Percentiles rank a stretch among this genome's conserved stretches.
Conservation (phyloP, 495 filamentous ascomycete species). For the Xylona heveae region DNA sequence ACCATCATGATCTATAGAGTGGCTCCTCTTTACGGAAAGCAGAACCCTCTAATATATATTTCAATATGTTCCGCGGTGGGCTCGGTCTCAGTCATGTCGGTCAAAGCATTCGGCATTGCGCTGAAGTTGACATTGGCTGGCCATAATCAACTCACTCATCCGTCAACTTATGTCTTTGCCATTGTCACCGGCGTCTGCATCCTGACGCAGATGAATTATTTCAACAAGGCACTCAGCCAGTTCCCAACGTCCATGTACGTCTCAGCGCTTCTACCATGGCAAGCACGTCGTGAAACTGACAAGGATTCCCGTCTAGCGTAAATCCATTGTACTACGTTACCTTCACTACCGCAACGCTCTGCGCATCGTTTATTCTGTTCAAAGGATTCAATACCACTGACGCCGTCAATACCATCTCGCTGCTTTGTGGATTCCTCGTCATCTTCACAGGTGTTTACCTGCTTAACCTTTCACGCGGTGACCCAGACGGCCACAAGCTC, state of each 20-base stretch:
- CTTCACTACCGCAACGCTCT: constrained; percentile 90
- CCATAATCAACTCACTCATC: constrained; percentile 82
- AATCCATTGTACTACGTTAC: constrained; percentile 98
- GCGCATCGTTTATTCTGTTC: constrained; percentile 95
- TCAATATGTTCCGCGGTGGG: constrained; percentile 95
- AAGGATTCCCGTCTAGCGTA: constrained; percentile 34
- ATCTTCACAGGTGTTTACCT: constrained; percentile 97
- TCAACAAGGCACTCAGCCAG: constrained; percentile 94
- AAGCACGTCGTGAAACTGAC: background rate
- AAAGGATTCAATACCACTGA: constrained; percentile 92
- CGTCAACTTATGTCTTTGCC: constrained; percentile 90
- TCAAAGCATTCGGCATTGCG: constrained; percentile 94
- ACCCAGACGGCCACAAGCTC: constrained; percentile 57
- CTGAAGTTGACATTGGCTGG: constrained; percentile 80
- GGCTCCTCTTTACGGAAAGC: constrained; percentile 71
- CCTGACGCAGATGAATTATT: constrained; percentile 97
- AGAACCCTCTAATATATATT: constrained; percentile 85
- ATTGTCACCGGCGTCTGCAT: constrained; percentile 88
- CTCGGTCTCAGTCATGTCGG: constrained; percentile 92
- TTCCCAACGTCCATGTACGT: constrained; percentile 92
- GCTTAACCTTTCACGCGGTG: constrained; percentile 76
- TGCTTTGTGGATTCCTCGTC: constrained; percentile 83
- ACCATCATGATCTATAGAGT: constrained; percentile 90
- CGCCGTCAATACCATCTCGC: constrained; percentile 77
- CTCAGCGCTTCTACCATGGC: background rate